Evolutionary conservation across 2,329 filamentous ascomycete genomes (phyloP), one percentile per base, ranked within the genome.

Genomic region (Nothopassalora personata): DNA sequence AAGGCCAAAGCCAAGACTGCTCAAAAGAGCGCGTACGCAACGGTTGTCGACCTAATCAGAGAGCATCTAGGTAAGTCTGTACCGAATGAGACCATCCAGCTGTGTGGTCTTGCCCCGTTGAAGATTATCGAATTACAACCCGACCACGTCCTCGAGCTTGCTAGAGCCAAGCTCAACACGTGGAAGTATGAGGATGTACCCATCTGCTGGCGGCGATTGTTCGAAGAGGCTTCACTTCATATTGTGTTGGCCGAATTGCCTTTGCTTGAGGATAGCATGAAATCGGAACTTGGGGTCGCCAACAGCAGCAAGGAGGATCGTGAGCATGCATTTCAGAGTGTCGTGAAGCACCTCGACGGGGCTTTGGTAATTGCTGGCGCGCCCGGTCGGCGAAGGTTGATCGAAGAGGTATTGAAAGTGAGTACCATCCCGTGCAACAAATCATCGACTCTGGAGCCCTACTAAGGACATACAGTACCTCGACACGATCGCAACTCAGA

Each of bases 321-420:
- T 10, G 23, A 51, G 23, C 11, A 31, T 18, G n/a, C 30, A 33
- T 30, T 51, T 19, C 18, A 7, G 23, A 51, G 27, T 31, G 18
- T 88, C 1, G 82, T 96, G 34, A 80, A 81, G 55, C 75, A 81
- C 1, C 79, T 97, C 1, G 92, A 97, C 67, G 85, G 86, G 72
- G 86, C 88, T 0, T 74, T 95, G 48, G 90, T 96, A 49, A 82
- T 91, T 56, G 84, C 89, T 0, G 89, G 88, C 0, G 87, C 82
- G 0, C 83, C 83, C 1, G 78, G 70, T 1, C 77, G 89, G 57
- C 81, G 83, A 7, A 65, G 68, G 5, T 43, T 78, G 1, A 67
- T 79, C 18, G 71, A 75, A 57, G 45, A 81, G 72, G 78, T 86
- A 49, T 79, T 86, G 58, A 69, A 74, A 46, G 79, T 49, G 15